A percentile compares a stretch with the other conserved stretches of the same genome.
phyloP scores from a whole-genome alignment of 768 basidiomycete species.

The Termitomyces sp. region DNA sequence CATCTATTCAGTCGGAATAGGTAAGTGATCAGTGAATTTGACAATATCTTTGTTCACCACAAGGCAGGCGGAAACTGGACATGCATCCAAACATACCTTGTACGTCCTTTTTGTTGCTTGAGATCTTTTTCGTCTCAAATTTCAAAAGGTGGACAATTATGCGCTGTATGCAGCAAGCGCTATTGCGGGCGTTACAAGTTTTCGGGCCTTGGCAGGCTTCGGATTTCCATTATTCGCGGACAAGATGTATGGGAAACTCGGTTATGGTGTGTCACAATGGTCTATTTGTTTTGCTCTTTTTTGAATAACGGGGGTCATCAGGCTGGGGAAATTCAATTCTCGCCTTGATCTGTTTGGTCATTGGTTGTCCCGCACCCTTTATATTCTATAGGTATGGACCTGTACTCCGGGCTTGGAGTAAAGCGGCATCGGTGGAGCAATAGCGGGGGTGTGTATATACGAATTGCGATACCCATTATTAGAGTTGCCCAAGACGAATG shows the following conservation, averaged over 20 bases:
- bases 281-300: background rate
- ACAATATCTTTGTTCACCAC: background rate
- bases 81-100: conserved; percentile 55
- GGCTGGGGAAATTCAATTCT: conserved; percentile 60
- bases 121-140: conserved; percentile 8
- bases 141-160: conserved; percentile 74
- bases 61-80: conserved; percentile 34
- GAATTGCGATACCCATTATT: background rate
- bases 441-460: conserved; percentile 6
- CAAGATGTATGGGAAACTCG: conserved; percentile 51
- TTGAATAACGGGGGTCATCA: conserved; percentile 16
- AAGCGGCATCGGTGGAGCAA: conserved; percentile 32
- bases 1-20: conserved; percentile 49
- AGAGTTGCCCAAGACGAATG: background rate
- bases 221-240: conserved; percentile 66
- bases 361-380: conserved; percentile 52
- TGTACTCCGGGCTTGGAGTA: conserved; percentile 35
- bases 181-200: conserved; percentile 53
- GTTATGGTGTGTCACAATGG: conserved; percentile 31
- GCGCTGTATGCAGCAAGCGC: conserved; percentile 67
- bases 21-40: conserved; percentile 23
- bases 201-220: conserved; percentile 59
- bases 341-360: conserved; percentile 46
- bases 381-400: conserved; percentile 40
- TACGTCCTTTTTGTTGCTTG: conserved; percentile 32